Percentiles rank a stretch among this genome's conserved stretches.
These are phyloP conservation scores for Juglanconis oblonga DNA, from an alignment of 2,329 filamentous ascomycete species.

Conservation along the genomic window DNA sequence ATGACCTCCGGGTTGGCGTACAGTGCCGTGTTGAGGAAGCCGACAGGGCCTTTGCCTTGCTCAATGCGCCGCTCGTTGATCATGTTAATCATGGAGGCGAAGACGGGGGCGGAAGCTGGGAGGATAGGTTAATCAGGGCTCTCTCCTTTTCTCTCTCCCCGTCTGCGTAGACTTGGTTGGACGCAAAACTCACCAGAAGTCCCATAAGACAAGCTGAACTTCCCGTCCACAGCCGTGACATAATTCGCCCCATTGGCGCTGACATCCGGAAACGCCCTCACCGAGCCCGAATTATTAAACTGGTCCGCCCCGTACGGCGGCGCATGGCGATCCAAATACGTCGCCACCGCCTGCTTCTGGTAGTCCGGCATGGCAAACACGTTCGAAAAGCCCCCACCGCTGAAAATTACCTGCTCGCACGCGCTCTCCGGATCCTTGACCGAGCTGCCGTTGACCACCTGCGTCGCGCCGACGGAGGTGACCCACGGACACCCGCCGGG, in stretches of 20 bases:
- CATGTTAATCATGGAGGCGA: conserved; percentile 32
- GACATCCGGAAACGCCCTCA: conserved; percentile 48
- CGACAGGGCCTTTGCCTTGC: conserved; percentile 32
- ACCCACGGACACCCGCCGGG: conserved; percentile 47
- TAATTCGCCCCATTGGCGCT: conserved; percentile 42
- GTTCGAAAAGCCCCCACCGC: conserved; percentile 48
- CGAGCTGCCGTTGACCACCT: conserved; percentile 35
- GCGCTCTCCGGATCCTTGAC: conserved; percentile 40
- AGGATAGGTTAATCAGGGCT: not conserved
- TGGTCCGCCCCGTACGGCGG: conserved; percentile 39
- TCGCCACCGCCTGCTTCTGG: conserved; percentile 38
- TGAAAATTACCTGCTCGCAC: conserved; percentile 44
- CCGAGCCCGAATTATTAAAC: conserved; percentile 44
- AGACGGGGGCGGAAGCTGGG: conserved; percentile 30
- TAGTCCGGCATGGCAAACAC: conserved; percentile 46
- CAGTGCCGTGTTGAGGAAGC: conserved; percentile 35
- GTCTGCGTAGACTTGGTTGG: not conserved
- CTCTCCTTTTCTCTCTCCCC: not conserved
- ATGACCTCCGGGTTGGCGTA: conserved; percentile 22
- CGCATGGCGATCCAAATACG: conserved; percentile 40
- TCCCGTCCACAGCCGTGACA: conserved; percentile 40
- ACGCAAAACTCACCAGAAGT: conserved; percentile 35
- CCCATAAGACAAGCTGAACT: conserved; percentile 42
- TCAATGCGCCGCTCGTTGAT: conserved; percentile 36
- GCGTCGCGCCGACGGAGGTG: conserved; percentile 51